phyloP scores from a whole-genome alignment of 2,329 filamentous ascomycete species.

The Pseudopithomyces maydicus region DNA sequence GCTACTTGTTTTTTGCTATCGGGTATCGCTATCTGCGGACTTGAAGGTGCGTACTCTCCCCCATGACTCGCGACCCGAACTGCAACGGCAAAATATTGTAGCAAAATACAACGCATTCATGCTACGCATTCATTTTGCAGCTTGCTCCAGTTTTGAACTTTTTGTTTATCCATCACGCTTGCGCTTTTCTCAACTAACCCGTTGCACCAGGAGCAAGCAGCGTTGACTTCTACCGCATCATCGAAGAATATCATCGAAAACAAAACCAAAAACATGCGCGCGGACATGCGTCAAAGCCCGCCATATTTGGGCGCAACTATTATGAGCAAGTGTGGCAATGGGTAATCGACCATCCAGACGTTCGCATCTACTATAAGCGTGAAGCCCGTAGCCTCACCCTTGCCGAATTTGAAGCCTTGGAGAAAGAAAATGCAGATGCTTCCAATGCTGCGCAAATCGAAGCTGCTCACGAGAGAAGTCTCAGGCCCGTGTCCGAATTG shows the following conservation, averaged over 20 bases:
- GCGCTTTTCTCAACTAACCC: conserved; percentile 7
- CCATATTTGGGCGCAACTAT: conserved; percentile 54
- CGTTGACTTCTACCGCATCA: conserved; percentile 46
- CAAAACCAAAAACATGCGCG: conserved; percentile 12
- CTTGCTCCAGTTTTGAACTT: not conserved
- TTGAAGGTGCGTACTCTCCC: conserved; percentile 56
- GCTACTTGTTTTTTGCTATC: conserved; percentile 61
- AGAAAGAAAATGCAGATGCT: conserved; percentile 20
- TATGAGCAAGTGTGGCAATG: conserved; percentile 62
- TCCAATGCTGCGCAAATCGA: not conserved
- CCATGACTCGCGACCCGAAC: conserved; percentile 1
- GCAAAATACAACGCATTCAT: not conserved
- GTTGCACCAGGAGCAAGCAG: conserved; percentile 45
- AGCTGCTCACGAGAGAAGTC: not conserved
- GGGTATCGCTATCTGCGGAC: conserved; percentile 64
- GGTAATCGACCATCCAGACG: conserved; percentile 61
- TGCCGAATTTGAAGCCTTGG: conserved; percentile 38
- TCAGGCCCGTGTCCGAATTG: not conserved
- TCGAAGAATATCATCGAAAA: conserved; percentile 42
- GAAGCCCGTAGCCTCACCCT: conserved; percentile 38
- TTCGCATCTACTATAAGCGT: conserved; percentile 56
- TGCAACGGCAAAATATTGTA: too few species aligned
- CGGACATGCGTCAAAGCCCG: conserved; percentile 9
- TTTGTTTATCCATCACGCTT: not conserved
- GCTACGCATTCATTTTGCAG: not conserved